Conservation (phyloP, 1,284 basidiomycete genomes). For the Leucocoprinus gongylophorus region DNA sequence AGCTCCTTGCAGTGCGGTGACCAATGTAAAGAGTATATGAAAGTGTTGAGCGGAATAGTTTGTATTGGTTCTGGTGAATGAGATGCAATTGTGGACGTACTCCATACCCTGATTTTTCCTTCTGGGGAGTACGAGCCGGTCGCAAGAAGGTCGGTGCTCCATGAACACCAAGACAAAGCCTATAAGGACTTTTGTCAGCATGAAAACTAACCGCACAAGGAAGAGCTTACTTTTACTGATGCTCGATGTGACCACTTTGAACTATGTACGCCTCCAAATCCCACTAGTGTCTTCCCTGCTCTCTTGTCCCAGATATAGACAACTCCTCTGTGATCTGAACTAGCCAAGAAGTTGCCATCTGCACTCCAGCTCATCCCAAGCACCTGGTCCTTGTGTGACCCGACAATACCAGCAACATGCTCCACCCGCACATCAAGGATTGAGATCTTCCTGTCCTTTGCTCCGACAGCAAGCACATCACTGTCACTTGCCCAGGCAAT, state of each 20-base stretch:
- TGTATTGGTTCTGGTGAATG: slow-evolving; percentile 24
- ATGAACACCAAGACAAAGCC: slow-evolving; percentile 37
- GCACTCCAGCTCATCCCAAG: slow-evolving; percentile 30
- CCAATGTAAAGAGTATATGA: slow-evolving; percentile 34
- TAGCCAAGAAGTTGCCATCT: slow-evolving; percentile 30
- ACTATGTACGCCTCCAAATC: slow-evolving; percentile 21
- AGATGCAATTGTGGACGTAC: slow-evolving; percentile 17
- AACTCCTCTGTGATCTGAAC: slow-evolving; percentile 29
- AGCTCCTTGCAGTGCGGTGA: slow-evolving; percentile 38
- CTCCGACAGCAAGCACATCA: slow-evolving; percentile 16
- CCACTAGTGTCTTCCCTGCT: slow-evolving; percentile 28
- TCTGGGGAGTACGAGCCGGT: slow-evolving; percentile 34
- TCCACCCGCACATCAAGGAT: slow-evolving; percentile 28
- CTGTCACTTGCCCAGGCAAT: slow-evolving; percentile 20
- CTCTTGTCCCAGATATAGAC: slow-evolving; percentile 35
- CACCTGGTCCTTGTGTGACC: slow-evolving; percentile 26
- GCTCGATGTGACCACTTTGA: slow-evolving; percentile 31
- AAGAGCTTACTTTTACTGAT: slow-evolving; percentile 27
- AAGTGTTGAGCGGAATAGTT: slow-evolving; percentile 31
- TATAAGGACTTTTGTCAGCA: slow-evolving; percentile 13
- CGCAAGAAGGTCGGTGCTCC: slow-evolving; percentile 36
- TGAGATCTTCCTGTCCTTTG: slow-evolving; percentile 21
- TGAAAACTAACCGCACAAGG: neutral
- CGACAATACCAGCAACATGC: slow-evolving; percentile 15
- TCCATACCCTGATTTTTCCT: slow-evolving; percentile 35